Percentiles rank a stretch among this genome's conserved stretches.
phyloP scores from a whole-genome alignment of 1,284 basidiomycete genomes.

The Trichosporon ovoides region DNA sequence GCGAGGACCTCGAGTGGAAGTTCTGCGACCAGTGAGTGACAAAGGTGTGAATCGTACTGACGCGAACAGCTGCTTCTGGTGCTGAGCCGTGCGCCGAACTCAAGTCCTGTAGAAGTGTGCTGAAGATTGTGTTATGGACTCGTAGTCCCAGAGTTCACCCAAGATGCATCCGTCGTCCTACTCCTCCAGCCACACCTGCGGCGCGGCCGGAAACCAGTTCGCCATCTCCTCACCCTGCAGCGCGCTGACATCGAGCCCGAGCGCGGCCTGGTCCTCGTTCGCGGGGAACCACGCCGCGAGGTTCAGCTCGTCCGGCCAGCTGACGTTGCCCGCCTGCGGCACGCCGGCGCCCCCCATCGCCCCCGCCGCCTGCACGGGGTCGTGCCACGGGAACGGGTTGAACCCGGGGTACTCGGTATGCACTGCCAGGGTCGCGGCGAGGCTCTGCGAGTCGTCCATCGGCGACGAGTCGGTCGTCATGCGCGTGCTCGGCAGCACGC shows the following conservation, averaged over 20 bases:
- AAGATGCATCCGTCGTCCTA: neutral
- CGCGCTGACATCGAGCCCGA: constrained; percentile 6
- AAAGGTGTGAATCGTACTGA: neutral
- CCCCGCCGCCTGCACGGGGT: constrained; percentile 13
- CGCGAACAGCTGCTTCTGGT: constrained; percentile 3
- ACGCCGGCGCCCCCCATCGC: neutral
- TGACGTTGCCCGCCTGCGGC: neutral
- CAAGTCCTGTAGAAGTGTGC: neutral
- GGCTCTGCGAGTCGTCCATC: constrained; percentile 4
- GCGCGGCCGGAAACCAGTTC: constrained; percentile 21
- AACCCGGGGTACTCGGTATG: constrained; percentile 11
- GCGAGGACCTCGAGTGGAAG: neutral
- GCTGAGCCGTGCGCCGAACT: neutral
- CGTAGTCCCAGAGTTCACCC: neutral
- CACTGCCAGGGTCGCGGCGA: neutral
- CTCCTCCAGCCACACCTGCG: constrained; percentile 19
- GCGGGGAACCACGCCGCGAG: constrained; percentile 19
- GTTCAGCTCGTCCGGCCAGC: constrained; percentile 16
- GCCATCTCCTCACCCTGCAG: constrained; percentile 19
- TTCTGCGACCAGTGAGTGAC: neutral
- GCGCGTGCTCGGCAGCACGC: constrained; percentile 14
- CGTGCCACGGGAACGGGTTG: constrained; percentile 21
- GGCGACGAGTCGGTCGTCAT: constrained; percentile 9
- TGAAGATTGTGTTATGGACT: neutral
- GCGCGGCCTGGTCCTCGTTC: constrained; percentile 2